Evolutionary conservation across 2,329 filamentous ascomycete species (phyloP).

Genomic region (Fusarium transvaalense): DNA sequence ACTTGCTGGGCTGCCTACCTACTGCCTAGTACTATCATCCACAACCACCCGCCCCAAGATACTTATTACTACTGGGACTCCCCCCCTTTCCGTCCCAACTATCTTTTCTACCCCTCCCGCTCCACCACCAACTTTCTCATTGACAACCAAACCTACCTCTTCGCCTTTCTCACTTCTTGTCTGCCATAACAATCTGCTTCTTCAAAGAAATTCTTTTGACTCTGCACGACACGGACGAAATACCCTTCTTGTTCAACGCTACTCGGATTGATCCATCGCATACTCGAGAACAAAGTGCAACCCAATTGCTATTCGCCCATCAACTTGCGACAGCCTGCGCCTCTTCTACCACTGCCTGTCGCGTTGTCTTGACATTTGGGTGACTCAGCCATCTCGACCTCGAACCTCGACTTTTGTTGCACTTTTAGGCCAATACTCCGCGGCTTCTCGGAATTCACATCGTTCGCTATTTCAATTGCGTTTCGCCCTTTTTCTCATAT

Average conservation of each 20-base stretch:
- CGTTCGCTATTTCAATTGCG: conserved; percentile 22
- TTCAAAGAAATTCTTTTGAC: conserved; percentile 29
- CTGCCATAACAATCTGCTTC: conserved; percentile 33
- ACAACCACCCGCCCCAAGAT: conserved; percentile 15
- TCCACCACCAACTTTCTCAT: conserved; percentile 47
- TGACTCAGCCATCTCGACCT: conserved; percentile 41
- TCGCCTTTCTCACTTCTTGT: conserved; percentile 35
- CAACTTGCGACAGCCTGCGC: conserved; percentile 34
- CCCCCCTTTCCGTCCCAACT: conserved; percentile 43
- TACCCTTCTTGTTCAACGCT: conserved; percentile 16
- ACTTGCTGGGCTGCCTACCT: conserved; percentile 5
- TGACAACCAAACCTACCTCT: conserved; percentile 47
- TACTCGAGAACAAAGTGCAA: conserved; percentile 4
- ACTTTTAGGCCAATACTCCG: conserved; percentile 4
- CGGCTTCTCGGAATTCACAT: conserved; percentile 20
- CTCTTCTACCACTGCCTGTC: conserved; percentile 15
- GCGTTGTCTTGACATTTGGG: conserved; percentile 32
- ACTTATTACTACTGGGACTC: conserved; percentile 49
- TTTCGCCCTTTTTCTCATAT: conserved; percentile 5
- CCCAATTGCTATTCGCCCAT: conserved; percentile 27
- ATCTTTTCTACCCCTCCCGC: conserved; percentile 46
- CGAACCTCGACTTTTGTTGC: conserved; percentile 26
- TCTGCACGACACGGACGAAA: conserved; percentile 23
- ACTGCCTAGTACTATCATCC: no score
- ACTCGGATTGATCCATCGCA: conserved; percentile 14